Base-by-base conservation (phyloP, 805 yeast species). In the Monosporozyma aerobia region DNA sequence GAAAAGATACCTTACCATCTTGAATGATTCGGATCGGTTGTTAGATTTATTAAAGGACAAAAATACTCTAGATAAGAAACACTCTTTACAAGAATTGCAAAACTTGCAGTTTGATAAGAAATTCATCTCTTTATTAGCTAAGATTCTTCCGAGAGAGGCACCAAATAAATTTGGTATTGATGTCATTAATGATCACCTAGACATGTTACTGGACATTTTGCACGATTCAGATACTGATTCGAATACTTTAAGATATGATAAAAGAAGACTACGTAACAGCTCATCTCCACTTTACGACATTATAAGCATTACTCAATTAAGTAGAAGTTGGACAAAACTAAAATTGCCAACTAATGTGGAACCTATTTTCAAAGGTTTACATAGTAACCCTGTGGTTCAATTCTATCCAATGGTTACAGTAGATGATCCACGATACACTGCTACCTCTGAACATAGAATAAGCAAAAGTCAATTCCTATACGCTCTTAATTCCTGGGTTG, bases 81-180 rank as follows among this genome's bases (percentile, higher is more conserved):
- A 45, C 64, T 5, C 54, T 57, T 39, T 59, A 59, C 49, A 57
- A 60, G 47, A 52, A 2, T 48, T 64, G 16, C 59, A 60, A 44
- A 41, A 50, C n/a, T 43, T 58, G 16, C 25, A 53, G 10, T 50
- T 59, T 14, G 60, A 64, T 33, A 3, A 32, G 9, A 47, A 30
- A 4, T 61, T 62, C 33, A 22, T 52, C 2, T 19, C 41, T 3
- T 41, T 23, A 11, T 54, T 62, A 44, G 54, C 50, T 41, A 40
- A 35, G 4, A 47, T 61, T 3, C 46, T 64, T 16, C 45, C 52
- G 5, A 54, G 50, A n/a, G 52, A 52, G 43, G 11, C 52, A 9
- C 53, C 58, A 4, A 32, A 43, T 16, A 49, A 48, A 33, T 58
- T 56, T 48, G 47, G 52, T 7, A 29, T 40, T 23, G 32, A 35